Base-by-base conservation (phyloP, 1,139 yeast genomes). In the Arxiozyma slooffiae region DNA sequence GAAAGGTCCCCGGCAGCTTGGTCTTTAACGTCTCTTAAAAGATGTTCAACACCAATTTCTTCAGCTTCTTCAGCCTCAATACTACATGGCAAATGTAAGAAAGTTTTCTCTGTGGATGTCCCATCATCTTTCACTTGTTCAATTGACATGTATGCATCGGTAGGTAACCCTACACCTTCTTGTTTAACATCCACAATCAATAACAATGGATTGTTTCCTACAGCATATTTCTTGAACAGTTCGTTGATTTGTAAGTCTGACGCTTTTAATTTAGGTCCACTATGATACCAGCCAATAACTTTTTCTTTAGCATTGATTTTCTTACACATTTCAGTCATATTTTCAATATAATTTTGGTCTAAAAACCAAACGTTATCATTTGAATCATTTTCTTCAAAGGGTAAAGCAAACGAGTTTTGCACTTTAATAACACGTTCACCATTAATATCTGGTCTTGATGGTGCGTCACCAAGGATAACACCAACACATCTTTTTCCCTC, bases 41-140 rank as follows among this genome's bases (percentile, higher is more conserved):
- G 72, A 66, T 94, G 99, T 67, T 94, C 99, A 9, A 94, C 99
- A 55, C 98, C 98, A 60, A 94, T 94, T 70, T 94, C 99, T 70
- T 94, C 98, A 3, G 98, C 98, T 67, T 94, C 98, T 67, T 94
- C 98, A 3, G 99, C 99, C 66, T 88, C 95, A 57, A 94, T 89
- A 36, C 81, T 76, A 16, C 96, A 86, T 16, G 97, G 96, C 40
- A 90, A 83, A 69, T 94, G 98, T 41, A 88, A 81, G 72, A 92
- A 92, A 1, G 97, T 90, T 70, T 83, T 83, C 64, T 89, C 96
- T 3, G 96, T 87, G 4, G 92, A 81, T 1, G 96, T 80, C n/a
- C 98, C 98, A 68, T 90, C 97, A 62, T 89, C 94, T 66, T 89
- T 90, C 56, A 92, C 87, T 71, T 92, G 98, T 63, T 94, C 97